Evolutionary conservation across 2,329 filamentous ascomycete species (phyloP).

Genomic region (Metarhizium album): DNA sequence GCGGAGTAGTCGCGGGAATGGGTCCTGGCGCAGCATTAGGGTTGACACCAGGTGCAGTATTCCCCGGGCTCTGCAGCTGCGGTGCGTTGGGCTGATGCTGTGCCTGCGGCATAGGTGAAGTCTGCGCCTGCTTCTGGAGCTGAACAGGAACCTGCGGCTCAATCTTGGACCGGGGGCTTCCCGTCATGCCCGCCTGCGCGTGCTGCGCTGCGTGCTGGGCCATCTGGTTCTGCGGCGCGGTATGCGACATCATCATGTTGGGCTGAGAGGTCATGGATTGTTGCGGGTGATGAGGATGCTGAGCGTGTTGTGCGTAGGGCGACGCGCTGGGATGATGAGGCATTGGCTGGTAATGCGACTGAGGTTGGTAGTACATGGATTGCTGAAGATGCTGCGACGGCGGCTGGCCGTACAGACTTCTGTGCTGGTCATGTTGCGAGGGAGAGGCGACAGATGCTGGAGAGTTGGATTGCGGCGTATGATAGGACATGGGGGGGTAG

Average conservation of each 20-base stretch:
- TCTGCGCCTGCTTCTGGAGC: conserved; percentile 42
- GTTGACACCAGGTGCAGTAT: conserved; percentile 48
- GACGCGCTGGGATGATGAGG: conserved; percentile 49
- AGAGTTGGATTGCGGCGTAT: conserved; percentile 91
- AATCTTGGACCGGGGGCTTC: conserved; percentile 53
- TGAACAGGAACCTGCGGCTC: conserved; percentile 51
- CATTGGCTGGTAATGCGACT: conserved; percentile 56
- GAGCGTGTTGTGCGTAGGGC: conserved; percentile 50
- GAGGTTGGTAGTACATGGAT: conserved; percentile 64
- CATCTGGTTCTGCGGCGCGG: conserved; percentile 46
- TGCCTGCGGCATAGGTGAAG: conserved; percentile 29
- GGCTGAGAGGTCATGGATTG: conserved; percentile 54
- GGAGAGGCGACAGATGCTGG: conserved; percentile 87
- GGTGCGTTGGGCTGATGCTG: conserved; percentile 27
- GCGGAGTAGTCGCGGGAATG: conserved; percentile 89
- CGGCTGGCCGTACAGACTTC: conserved; percentile 74
- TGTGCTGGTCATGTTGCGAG: conserved; percentile 79
- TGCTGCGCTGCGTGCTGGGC: conserved; percentile 48
- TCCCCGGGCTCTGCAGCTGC: conserved; percentile 28
- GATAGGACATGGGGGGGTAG: conserved; percentile 83
- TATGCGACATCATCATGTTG: conserved; percentile 56
- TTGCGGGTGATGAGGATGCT: conserved; percentile 25
- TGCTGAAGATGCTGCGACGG: conserved; percentile 67
- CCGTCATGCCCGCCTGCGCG: conserved; percentile 42
- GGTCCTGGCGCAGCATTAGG: conserved; percentile 89